Evolutionary conservation across 1,284 basidiomycete species (phyloP).

Genomic region (Neotropicomus parvogracilis): DNA sequence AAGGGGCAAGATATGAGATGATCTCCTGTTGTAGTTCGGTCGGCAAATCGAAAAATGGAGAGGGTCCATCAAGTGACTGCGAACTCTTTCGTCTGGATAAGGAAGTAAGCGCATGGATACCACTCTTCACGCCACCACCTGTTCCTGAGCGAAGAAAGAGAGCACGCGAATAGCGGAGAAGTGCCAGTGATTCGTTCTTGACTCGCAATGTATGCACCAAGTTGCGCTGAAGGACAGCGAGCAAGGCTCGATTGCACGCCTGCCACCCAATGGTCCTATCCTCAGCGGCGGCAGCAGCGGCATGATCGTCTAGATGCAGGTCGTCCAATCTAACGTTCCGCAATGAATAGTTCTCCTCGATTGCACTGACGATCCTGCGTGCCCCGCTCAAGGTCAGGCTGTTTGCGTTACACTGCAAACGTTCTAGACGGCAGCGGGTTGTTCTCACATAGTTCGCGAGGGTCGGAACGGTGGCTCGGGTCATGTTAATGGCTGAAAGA

Average conservation of each 20-base stretch:
- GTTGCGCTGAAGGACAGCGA: slow-evolving; percentile 39
- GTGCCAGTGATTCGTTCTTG: slow-evolving; percentile 47
- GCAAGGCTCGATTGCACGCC: slow-evolving; percentile 33
- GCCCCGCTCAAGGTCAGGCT: slow-evolving; percentile 35
- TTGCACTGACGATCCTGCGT: slow-evolving; percentile 41
- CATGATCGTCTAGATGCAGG: slow-evolving; percentile 26
- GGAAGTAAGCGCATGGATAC: slow-evolving; percentile 1
- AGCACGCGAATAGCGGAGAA: slow-evolving; percentile 51
- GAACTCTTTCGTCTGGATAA: slow-evolving; percentile 8
- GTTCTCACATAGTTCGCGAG: slow-evolving; percentile 54
- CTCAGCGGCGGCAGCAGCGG: slow-evolving; percentile 6
- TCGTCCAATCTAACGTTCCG: slow-evolving; percentile 50
- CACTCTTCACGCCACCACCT: neutral
- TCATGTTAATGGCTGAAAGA: slow-evolving; percentile 52
- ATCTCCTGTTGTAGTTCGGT: slow-evolving; percentile 58
- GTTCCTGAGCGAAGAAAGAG: slow-evolving; percentile 40
- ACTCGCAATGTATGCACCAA: slow-evolving; percentile 37
- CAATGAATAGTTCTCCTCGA: slow-evolving; percentile 49
- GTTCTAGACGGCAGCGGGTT: slow-evolving; percentile 30
- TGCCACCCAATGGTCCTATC: slow-evolving; percentile 36
- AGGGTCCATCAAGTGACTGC: slow-evolving; percentile 11
- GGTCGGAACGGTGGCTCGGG: slow-evolving; percentile 40
- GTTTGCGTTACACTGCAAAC: slow-evolving; percentile 32
- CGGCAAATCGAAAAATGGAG: slow-evolving; percentile 46
- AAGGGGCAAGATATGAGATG: slow-evolving; percentile 57